Base-by-base conservation (phyloP, 2,329 filamentous ascomycete species). In the Calonectria naviculata region DNA sequence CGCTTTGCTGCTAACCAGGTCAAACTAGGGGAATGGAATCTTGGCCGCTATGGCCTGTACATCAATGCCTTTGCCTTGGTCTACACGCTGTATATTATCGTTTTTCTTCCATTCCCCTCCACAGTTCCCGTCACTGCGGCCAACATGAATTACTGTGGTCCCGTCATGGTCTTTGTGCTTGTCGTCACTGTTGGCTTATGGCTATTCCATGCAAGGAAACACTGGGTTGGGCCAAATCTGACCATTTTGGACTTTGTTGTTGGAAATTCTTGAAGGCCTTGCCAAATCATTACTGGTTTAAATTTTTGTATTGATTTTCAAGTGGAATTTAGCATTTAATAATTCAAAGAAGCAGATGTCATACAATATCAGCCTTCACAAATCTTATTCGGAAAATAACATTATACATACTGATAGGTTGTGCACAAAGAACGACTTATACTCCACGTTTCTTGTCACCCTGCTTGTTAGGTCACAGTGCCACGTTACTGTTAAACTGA, bases 81-180 rank as follows among this genome's bases (percentile, higher is more conserved):
- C 2, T 78, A 78, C 19, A 78, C 76, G 7, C 52, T 78, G 0
- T 78, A 78, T 2, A 68, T 78, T 7, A 78, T 78, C 5, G 54
- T 78, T 13, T 78, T 78, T 60, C 76, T 78, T 15, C 76, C 76
- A 9, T 78, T 78, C 63, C 76, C 76, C 2, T 78, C 76, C 1
- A 71, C 75, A 0, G 17, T 78, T 5, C 76, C 76, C 0, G 76
- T 78, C 3, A 78, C 76, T 8, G 72, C 61, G 0, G 61, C 71
- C 1, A 74, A 73, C 28, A 78, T 78, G 76, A 78, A 78, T 17
- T 78, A 78, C 46, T 78, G 76, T 15, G 76, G 76, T 0, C 76
- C 75, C 0, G 76, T 78, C 38, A 78, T 78, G 76, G 72, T 75
- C 5, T 65, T 70, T 0, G 76, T 78, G 4, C 49, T 78, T 8